Base-by-base conservation (phyloP, 1,284 basidiomycete species). In the Fomitopsis schrenkii region DNA sequence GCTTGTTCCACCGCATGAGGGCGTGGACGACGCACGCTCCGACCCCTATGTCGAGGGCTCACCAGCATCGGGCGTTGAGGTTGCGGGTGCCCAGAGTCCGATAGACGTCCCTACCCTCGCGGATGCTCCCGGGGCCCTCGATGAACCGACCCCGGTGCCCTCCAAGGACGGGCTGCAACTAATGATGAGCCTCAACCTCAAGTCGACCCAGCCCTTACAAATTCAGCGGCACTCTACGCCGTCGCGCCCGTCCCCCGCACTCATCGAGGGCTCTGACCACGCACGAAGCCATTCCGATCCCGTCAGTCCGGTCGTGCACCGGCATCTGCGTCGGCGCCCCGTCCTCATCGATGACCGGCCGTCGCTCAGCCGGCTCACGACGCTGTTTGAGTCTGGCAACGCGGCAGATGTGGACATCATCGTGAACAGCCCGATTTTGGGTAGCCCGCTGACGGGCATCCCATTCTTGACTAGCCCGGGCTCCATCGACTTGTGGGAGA, bases 341-440 rank as follows among this genome's bases (percentile, higher is more conserved):
- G 71, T 81, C 30, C 71, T 78, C 52, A 68, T 79, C 9, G 76
- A 83, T 56, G 80, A 82, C 61, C 72, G 75, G 58, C 66, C 73
- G 7, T 76, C 77, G 0, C 68, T 79, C 36, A 73, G 68, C 35
- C 71, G 76, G 45, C 70, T 81, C 30, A 76, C 77, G 1, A 74
- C 74, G n/a, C 70, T 80, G 12, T 74, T 77, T 28, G 79, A 79
- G 67, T 68, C 76, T 17, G 74, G 71, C 36, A 70, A 74, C 64
- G 65, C 75, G 52, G 71, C 74, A 19, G 76, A 74, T 57, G 63
- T 74, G 15, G 76, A 78, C 55, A 63, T 68, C 58, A 62, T 75
- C 28, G 64, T 72, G 57, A 74, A 69, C 59, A 70, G 71, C 48
- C 72, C 74, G 4, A 62, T 70, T 35, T 65, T 22, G n/a, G 12